Evolutionary conservation across 176 grass and related monocot genomes (phyloP), one percentile per base, ranked within the genome.

Genomic region (Zoysia pacifica): DNA sequence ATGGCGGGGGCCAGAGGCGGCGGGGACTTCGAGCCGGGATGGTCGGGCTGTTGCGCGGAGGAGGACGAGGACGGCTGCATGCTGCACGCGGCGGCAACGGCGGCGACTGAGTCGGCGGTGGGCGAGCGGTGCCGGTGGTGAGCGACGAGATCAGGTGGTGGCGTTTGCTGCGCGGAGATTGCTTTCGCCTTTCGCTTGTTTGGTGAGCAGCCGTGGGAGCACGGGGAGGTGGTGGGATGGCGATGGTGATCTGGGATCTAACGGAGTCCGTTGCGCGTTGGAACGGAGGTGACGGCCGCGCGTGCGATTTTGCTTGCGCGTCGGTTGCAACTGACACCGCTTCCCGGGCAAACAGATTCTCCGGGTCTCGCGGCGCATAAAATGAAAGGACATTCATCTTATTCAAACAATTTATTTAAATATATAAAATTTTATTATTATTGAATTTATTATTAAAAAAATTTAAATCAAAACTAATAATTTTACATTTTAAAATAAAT

Each of bases 1-100:
- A 90, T 93, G 77, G 89, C 90, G 7, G 82, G 86, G 39, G 55
- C 37, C 18, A 83, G 65, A 0, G 85, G 76, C 12, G 70, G 83
- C 51, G 88, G 77, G 16, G 89, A 19, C 49, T 94, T 90, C 78
- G 78, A 18, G 41, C 20, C 43, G 8, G 53, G 56, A 48, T 59
- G 77, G 49, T 64, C 86, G 4, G 83, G 65, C 35, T 72, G 82
- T 49, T 69, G 87, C 35, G 70, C 48, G 4, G 67, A 53, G 3
- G 86, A 65, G 5, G 79, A 67, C 2, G 86, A 77, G 15, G 79
- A 69, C 1, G 73, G 78, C 60, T 81, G 72, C 82, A 85, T 85
- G 58, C 1, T 36, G 81, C 62, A 72, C 7, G 51, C 11, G 9
- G 79, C 28, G 48, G 63, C 0, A 28, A 28, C 28, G 78, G 72